Percentiles rank a stretch among this genome's conserved stretches.
Evolutionary conservation across 2,329 filamentous ascomycete genomes (phyloP).

Genomic region (Scopulariopsis brevicaulis): DNA sequence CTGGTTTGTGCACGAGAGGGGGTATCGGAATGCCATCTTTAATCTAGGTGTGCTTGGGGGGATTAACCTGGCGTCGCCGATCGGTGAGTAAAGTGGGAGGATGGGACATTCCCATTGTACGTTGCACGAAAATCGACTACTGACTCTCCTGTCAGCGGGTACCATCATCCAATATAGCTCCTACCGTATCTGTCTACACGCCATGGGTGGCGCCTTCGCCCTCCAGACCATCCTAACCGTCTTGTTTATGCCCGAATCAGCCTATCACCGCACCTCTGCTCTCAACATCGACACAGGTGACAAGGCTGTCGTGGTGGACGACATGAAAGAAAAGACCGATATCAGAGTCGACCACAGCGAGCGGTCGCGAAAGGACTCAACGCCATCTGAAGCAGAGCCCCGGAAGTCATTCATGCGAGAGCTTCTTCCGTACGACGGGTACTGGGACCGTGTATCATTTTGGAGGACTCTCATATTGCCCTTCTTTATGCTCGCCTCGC

Average conservation of each 20-base stretch:
- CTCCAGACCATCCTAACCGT: slow-evolving; percentile 23
- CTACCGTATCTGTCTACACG: slow-evolving; percentile 19
- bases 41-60: slow-evolving; percentile 27
- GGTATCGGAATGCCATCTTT: slow-evolving; percentile 25
- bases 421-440: slow-evolving; percentile 23
- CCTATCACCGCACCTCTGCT: slow-evolving; percentile 17
- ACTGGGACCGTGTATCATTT: slow-evolving; percentile 22
- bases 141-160: slow-evolving; percentile 13
- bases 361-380: background rate
- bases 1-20: slow-evolving; percentile 30
- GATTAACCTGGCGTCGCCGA: slow-evolving; percentile 25
- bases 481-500: slow-evolving; percentile 20
- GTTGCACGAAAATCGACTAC: background rate
- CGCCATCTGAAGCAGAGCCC: slow-evolving; percentile 10
- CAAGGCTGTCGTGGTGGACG: slow-evolving; percentile 5
- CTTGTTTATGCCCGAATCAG: slow-evolving; percentile 29
- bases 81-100: slow-evolving; percentile 15
- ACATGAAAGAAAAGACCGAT: slow-evolving; percentile 9
- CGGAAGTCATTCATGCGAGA: slow-evolving; percentile 14
- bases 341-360: slow-evolving; percentile 6
- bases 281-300: slow-evolving; percentile 8
- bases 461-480: slow-evolving; percentile 22
- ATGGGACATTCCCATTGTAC: background rate
- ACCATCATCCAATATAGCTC: slow-evolving; percentile 23
- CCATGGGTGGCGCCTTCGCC: slow-evolving; percentile 27